A percentile compares a stretch with the other conserved stretches of the same genome.
These are phyloP conservation scores for Alternaria incomplexa DNA, from an alignment of 2,329 filamentous ascomycete genomes.

Conservation along the genomic window DNA sequence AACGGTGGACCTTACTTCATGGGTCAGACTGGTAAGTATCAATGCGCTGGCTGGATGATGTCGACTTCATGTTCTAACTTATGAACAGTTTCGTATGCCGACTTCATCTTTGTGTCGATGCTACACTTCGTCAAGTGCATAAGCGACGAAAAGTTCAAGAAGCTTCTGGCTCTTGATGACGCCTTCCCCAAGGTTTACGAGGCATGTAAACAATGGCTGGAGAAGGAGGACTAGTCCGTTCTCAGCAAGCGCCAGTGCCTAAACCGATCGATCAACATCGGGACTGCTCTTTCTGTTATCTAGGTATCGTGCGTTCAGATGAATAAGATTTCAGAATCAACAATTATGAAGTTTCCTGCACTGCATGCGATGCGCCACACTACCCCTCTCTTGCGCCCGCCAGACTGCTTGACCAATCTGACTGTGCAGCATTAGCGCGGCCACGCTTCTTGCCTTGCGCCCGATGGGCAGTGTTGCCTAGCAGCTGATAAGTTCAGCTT, in stretches of 20 bases:
- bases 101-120: conserved; percentile 61
- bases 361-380: not conserved
- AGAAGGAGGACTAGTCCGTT: conserved; percentile 41
- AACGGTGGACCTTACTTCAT: conserved; percentile 66
- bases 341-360: not conserved
- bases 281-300: not conserved
- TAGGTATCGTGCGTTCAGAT: not conserved
- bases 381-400: not conserved
- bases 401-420: not conserved
- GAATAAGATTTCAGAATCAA: not conserved
- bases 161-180: conserved; percentile 49
- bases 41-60: conserved; percentile 28
- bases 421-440: not conserved
- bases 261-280: not conserved
- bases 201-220: conserved; percentile 50
- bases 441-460: not conserved
- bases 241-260: not conserved
- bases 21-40: conserved; percentile 55
- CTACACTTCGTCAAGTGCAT: conserved; percentile 53
- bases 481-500: not conserved
- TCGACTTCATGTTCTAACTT: not conserved
- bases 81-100: conserved; percentile 46
- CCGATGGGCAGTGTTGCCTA: not conserved
- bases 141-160: conserved; percentile 49
- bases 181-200: conserved; percentile 46